Percentiles rank a stretch among this genome's conserved stretches.
Evolutionary conservation across 495 filamentous ascomycete genomes (phyloP).

Genomic region (Penicillium salamii): DNA sequence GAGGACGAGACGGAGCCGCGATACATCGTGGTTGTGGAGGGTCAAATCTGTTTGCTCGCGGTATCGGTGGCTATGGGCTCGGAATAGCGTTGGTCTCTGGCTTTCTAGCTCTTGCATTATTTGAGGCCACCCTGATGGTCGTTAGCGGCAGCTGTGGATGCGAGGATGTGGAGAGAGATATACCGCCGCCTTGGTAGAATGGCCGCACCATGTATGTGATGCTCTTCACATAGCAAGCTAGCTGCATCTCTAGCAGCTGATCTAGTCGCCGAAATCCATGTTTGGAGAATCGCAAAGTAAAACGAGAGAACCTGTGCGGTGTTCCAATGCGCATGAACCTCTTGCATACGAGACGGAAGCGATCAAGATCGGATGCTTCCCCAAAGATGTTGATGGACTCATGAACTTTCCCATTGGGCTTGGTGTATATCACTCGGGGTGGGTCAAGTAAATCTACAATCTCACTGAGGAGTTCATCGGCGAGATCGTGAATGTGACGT

Average conservation of each 20-base stretch:
- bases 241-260: constrained; percentile 47
- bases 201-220: constrained; percentile 72
- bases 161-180: constrained; percentile 24
- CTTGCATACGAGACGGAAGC: constrained; percentile 58
- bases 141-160: constrained; percentile 16
- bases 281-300: constrained; percentile 58
- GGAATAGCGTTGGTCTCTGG: constrained; percentile 19
- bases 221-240: constrained; percentile 60
- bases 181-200: constrained; percentile 58
- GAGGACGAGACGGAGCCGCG: constrained; percentile 53
- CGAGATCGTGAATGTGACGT: constrained; percentile 48
- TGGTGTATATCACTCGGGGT: constrained; percentile 3
- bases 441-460: constrained; percentile 43
- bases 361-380: constrained; percentile 39
- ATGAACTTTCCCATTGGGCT: constrained; percentile 4
- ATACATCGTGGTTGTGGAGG: constrained; percentile 26
- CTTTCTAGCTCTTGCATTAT: constrained; percentile 20
- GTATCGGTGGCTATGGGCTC: constrained; percentile 31
- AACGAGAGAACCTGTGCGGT: constrained; percentile 56
- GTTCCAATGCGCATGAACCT: constrained; percentile 61
- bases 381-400: constrained; percentile 16
- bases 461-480: constrained; percentile 59
- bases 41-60: constrained; percentile 31
- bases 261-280: constrained; percentile 57
- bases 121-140: constrained; percentile 31